phyloP scores from a whole-genome alignment of 176 grass and related monocot genomes.

The Avena atlantica region DNA sequence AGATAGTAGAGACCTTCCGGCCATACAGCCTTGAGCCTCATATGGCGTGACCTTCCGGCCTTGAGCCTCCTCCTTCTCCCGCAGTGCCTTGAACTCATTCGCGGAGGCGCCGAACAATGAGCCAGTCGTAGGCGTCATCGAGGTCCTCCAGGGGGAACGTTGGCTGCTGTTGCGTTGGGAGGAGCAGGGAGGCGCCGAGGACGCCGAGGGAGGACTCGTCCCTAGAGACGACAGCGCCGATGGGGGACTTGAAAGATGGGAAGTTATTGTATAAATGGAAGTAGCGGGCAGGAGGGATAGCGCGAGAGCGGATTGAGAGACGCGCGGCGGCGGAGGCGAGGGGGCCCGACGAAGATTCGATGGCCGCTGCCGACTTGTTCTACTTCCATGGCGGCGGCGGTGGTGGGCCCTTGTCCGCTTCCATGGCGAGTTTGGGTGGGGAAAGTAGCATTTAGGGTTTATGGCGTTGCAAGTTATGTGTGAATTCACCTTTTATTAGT shows the following conservation, averaged over 20 bases:
- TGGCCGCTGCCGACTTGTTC: constrained; percentile 45
- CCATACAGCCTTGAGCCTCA: neutral
- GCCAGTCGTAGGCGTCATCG: constrained; percentile 74
- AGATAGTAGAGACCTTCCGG: too few relatives aligned
- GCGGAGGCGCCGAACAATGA: constrained; percentile 62
- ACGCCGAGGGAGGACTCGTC: constrained; percentile 54
- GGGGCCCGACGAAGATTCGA: constrained; percentile 45
- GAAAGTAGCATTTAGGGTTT: constrained; percentile 54
- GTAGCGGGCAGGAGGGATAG: constrained; percentile 51
- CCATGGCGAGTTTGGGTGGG: constrained; percentile 43
- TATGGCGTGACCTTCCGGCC: constrained; percentile 37
- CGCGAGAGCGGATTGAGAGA: constrained; percentile 53
- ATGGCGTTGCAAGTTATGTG: neutral
- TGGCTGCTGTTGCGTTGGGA: constrained; percentile 51
- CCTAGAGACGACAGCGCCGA: constrained; percentile 51
- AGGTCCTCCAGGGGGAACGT: constrained; percentile 59
- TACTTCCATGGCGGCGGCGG: constrained; percentile 48
- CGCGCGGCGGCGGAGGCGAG: constrained; percentile 58
- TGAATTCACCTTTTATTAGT: too few relatives aligned
- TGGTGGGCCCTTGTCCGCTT: constrained; percentile 40
- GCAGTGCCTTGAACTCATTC: constrained; percentile 68
- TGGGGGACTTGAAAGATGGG: constrained; percentile 64
- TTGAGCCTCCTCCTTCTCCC: constrained; percentile 65
- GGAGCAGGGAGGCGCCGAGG: constrained; percentile 22
- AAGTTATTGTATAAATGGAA: constrained; percentile 98